These are phyloP conservation scores for Fonsecaea monophora DNA, from an alignment of 2,329 filamentous ascomycete genomes.

Conservation along the genomic window DNA sequence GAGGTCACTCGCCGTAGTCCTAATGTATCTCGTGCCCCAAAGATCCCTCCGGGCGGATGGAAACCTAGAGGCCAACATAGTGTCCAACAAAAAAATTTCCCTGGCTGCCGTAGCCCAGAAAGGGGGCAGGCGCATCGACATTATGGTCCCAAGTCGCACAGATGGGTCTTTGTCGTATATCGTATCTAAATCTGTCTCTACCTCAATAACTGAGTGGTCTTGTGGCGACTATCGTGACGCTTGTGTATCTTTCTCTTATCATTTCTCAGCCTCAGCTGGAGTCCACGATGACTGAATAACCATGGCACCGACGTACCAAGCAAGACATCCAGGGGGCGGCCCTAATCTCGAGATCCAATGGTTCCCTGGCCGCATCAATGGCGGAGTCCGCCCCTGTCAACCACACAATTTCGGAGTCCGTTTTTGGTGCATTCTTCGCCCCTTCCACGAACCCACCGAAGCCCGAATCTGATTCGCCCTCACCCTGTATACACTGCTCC, in stretches of 20 bases:
- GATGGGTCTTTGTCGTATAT: slow-evolving; percentile 23
- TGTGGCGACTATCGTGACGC: slow-evolving; percentile 21
- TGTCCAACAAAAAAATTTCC: slow-evolving; percentile 17
- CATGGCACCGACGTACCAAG: neutral
- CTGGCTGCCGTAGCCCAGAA: neutral
- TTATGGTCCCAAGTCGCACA: slow-evolving; percentile 16
- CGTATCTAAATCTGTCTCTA: slow-evolving; percentile 15
- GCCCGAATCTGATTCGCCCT: neutral
- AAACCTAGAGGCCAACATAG: neutral
- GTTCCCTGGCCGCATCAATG: slow-evolving; percentile 16
- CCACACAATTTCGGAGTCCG: slow-evolving; percentile 37
- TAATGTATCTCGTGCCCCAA: slow-evolving; percentile 20
- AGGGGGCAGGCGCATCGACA: neutral
- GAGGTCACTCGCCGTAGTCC: slow-evolving; percentile 11
- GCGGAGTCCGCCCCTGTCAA: slow-evolving; percentile 33
- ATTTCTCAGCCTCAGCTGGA: slow-evolving; percentile 32
- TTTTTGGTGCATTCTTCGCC: slow-evolving; percentile 19
- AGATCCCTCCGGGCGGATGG: slow-evolving; percentile 25
- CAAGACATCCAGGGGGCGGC: slow-evolving; percentile 13
- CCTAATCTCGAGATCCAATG: slow-evolving; percentile 24
- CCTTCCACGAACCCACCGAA: slow-evolving; percentile 7
- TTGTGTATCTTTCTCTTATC: slow-evolving; percentile 23
- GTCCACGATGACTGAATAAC: slow-evolving; percentile 7
- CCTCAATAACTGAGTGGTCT: slow-evolving; percentile 11
- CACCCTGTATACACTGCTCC: neutral